These are phyloP conservation scores for Microsporum audouinii DNA, from an alignment of 2,329 filamentous ascomycete genomes.

Conservation along the genomic window DNA sequence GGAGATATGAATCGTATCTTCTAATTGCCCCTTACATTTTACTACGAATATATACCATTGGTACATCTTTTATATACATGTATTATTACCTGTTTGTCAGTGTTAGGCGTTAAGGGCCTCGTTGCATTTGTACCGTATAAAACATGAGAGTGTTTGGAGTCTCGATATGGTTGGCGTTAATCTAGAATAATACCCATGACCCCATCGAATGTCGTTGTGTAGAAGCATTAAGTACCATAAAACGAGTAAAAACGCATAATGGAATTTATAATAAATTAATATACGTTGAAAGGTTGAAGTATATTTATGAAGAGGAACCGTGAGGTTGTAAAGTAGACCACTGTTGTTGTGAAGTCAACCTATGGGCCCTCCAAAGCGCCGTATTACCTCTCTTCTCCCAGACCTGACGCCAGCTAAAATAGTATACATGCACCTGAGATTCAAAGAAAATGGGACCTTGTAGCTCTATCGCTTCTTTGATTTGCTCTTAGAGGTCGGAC, in stretches of 20 bases:
- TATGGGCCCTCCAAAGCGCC: constrained; percentile 2
- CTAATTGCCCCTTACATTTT: neutral
- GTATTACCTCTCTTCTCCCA: neutral
- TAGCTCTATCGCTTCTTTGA: constrained; percentile 32
- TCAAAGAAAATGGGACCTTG: neutral
- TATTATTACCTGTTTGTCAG: neutral
- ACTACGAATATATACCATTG: neutral
- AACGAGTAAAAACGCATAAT: neutral
- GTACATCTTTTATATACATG: neutral
- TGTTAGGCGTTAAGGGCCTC: neutral
- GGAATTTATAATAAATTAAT: neutral
- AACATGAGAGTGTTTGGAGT: neutral
- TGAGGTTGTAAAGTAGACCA: neutral
- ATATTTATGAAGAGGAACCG: neutral
- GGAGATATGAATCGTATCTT: neutral
- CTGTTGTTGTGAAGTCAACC: neutral
- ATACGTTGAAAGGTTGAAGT: neutral
- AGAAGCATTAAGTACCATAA: neutral
- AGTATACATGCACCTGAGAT: neutral
- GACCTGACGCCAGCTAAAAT: neutral
- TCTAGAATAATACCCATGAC: neutral
- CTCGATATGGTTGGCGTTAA: neutral
- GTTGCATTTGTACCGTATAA: neutral
- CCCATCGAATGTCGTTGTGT: neutral
- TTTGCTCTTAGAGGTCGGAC: constrained; percentile 25